Conservation (phyloP, 768 basidiomycete genomes). For the Glaciozyma antarctica region DNA sequence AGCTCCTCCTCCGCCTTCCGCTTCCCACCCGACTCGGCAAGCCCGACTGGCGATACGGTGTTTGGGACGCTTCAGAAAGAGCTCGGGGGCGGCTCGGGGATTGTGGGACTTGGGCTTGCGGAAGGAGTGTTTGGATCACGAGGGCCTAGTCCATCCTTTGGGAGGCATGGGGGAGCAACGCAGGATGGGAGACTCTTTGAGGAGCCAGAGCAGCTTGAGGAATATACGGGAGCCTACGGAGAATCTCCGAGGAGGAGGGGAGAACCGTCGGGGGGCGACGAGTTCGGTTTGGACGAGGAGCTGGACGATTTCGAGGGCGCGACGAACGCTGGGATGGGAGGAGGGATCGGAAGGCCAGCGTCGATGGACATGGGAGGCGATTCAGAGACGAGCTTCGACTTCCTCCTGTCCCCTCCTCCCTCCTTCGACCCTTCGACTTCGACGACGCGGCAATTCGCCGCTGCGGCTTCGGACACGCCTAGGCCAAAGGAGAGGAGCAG, state of each 20-base stretch:
- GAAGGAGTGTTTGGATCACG: not conserved
- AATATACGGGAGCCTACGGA: not conserved
- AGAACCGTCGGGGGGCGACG: not conserved
- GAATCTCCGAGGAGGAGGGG: slow-evolving; percentile 1
- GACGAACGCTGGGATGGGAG: not conserved
- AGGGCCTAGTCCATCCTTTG: not conserved
- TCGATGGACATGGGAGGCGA: slow-evolving; percentile 10
- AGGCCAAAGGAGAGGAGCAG: not conserved
- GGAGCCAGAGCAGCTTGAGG: not conserved
- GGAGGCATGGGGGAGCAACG: not conserved
- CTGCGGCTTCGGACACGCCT: not conserved
- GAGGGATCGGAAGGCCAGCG: not conserved
- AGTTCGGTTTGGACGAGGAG: not conserved
- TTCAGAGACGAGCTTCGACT: not conserved
- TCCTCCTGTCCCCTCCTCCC: slow-evolving; percentile 20
- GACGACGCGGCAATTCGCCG: not conserved
- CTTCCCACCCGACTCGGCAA: slow-evolving; percentile 3
- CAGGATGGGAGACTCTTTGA: not conserved
- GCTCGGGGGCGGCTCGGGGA: not conserved
- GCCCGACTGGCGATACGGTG: slow-evolving; percentile 2
- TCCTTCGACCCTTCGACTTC: not conserved
- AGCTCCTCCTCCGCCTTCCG: not conserved
- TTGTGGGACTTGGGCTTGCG: slow-evolving; percentile 4
- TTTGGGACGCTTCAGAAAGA: slow-evolving; percentile 25
- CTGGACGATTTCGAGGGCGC: not conserved